Percentiles rank a stretch among this genome's conserved stretches.
phyloP scores from a whole-genome alignment of 495 filamentous ascomycete species.

The Penicillium paxilli region DNA sequence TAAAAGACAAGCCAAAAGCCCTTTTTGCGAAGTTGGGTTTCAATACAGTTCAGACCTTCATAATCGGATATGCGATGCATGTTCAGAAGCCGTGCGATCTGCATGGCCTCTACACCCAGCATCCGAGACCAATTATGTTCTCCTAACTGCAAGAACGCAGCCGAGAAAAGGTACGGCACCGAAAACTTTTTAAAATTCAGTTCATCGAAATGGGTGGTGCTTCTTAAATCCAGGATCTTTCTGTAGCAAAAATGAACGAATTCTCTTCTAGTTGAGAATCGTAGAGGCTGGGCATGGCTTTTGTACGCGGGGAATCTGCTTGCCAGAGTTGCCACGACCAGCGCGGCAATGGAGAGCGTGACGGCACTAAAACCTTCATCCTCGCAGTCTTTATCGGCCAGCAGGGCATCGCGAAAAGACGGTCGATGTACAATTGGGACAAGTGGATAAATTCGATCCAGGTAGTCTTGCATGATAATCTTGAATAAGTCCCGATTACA shows the following conservation, averaged over 20 bases:
- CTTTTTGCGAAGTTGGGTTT: constrained; percentile 43
- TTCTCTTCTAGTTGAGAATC: constrained; percentile 19
- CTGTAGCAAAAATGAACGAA: constrained; percentile 20
- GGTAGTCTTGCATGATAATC: constrained; percentile 21
- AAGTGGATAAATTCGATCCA: constrained; percentile 21
- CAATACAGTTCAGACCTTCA: constrained; percentile 27
- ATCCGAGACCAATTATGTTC: constrained; percentile 26
- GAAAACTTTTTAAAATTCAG: constrained; percentile 27
- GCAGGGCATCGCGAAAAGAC: constrained; percentile 10
- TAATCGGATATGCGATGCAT: constrained; percentile 18
- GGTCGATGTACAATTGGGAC: constrained; percentile 25
- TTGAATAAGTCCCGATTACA: constrained; percentile 19
- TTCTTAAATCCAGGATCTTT: constrained; percentile 11
- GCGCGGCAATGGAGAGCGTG: constrained; percentile 15
- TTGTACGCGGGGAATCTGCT: constrained; percentile 16
- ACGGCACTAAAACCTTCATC: constrained; percentile 18
- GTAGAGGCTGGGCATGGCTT: constrained; percentile 4
- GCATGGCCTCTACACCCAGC: constrained; percentile 24
- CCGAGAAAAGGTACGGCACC: constrained; percentile 19
- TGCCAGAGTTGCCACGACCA: constrained; percentile 24
- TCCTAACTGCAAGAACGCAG: constrained; percentile 20
- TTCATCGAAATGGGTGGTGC: constrained; percentile 19
- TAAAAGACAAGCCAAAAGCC: constrained; percentile 34
- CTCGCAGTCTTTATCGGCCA: constrained; percentile 4
- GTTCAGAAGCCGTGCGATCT: constrained; percentile 24